Conservation (phyloP, 2,329 filamentous ascomycete species). For the Diaporthe citrichinensis region DNA sequence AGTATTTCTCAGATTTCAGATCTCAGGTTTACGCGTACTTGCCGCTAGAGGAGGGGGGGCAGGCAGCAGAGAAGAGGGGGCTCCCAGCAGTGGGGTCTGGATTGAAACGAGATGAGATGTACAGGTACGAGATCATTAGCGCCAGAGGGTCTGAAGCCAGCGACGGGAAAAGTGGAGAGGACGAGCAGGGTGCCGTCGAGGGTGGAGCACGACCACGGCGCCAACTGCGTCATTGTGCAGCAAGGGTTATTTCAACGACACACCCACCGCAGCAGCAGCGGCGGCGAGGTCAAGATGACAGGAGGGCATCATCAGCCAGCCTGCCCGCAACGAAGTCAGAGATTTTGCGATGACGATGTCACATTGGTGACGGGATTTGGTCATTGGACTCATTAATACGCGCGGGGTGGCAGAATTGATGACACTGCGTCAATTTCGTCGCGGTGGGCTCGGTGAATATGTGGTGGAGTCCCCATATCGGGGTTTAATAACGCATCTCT, state of each 20-base stretch:
- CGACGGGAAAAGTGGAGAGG: slow-evolving; percentile 23
- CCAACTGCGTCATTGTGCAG: slow-evolving; percentile 39
- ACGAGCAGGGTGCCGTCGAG: slow-evolving; percentile 4
- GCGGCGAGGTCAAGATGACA: neutral
- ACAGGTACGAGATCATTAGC: neutral
- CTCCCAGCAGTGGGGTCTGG: neutral
- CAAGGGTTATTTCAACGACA: slow-evolving; percentile 42
- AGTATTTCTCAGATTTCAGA: slow-evolving; percentile 21
- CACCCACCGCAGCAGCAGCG: slow-evolving; percentile 37
- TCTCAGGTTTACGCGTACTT: slow-evolving; percentile 20
- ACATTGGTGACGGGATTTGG: neutral
- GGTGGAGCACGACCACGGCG: slow-evolving; percentile 9
- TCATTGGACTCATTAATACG: neutral
- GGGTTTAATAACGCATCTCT: slow-evolving; percentile 28
- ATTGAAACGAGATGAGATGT: neutral
- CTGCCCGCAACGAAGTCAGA: neutral
- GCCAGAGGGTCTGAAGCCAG: neutral
- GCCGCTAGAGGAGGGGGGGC: neutral
- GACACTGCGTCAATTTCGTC: slow-evolving; percentile 7
- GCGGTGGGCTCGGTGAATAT: slow-evolving; percentile 11
- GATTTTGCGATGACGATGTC: slow-evolving; percentile 10
- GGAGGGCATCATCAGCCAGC: slow-evolving; percentile 7
- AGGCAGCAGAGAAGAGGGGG: neutral
- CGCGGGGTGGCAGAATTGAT: slow-evolving; percentile 1
- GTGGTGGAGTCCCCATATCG: slow-evolving; percentile 14